Evolutionary conservation across 257 asterid species (phyloP).

Genomic region (Solanum chilense): DNA sequence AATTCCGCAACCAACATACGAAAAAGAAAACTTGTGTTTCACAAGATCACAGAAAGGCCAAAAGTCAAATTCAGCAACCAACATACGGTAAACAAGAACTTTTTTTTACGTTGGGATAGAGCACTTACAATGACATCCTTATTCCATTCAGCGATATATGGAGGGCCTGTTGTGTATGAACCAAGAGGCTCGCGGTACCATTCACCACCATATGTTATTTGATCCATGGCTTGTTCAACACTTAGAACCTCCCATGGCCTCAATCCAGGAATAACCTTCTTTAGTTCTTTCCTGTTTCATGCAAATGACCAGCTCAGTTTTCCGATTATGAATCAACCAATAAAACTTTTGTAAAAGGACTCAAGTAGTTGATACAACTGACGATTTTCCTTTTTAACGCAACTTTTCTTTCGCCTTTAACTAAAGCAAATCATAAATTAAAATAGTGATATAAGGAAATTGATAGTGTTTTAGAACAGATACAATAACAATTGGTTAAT

Average conservation of each 20-base stretch:
- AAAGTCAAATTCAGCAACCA: neutral
- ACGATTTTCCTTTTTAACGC: neutral
- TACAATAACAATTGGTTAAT: neutral
- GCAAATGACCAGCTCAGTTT: slow-evolving; percentile 4
- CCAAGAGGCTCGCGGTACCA: slow-evolving; percentile 94
- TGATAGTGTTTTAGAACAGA: neutral
- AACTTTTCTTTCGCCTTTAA: neutral
- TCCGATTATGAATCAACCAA: neutral
- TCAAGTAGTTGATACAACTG: neutral
- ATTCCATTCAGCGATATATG: slow-evolving; percentile 63
- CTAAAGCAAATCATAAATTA: neutral
- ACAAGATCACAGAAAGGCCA: neutral
- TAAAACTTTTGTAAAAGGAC: neutral
- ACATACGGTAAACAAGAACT: neutral
- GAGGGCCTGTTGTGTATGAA: slow-evolving; percentile 82
- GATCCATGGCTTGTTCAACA: slow-evolving; percentile 96
- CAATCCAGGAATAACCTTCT: slow-evolving; percentile 67
- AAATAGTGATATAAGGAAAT: neutral
- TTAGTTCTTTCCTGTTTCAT: slow-evolving; percentile 57
- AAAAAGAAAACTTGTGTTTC: neutral
- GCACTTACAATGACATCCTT: slow-evolving; percentile 36
- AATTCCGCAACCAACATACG: neutral
- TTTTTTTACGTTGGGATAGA: neutral
- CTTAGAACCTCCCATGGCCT: slow-evolving; percentile 99
- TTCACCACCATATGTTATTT: slow-evolving; percentile 61